Percentiles rank a stretch among this genome's conserved stretches.
These are phyloP conservation scores for Panaeolus papilionaceus DNA, from an alignment of 768 basidiomycete species.

Conservation along the genomic window DNA sequence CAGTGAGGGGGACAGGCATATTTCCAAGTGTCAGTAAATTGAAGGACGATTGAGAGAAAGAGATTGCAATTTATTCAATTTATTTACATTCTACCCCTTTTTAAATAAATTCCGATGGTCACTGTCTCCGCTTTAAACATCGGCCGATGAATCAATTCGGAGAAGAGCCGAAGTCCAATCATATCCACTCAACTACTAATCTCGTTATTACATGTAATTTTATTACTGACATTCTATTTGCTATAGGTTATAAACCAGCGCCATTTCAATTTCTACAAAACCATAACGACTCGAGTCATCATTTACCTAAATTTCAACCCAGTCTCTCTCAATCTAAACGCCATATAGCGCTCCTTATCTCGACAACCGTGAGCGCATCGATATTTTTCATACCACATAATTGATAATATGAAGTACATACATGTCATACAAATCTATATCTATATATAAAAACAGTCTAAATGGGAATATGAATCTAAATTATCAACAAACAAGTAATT, in stretches of 20 bases:
- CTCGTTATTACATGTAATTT: background rate
- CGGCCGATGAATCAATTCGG: conserved; percentile 26
- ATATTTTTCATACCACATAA: no score
- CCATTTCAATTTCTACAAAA: no score
- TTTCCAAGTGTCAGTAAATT: conserved; percentile 16
- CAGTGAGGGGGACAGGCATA: conserved; percentile 49
- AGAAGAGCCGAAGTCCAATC: conserved; percentile 26
- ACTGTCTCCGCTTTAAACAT: conserved; percentile 23
- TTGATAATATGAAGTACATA: no score
- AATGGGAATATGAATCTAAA: conserved; percentile 13
- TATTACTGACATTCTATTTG: background rate
- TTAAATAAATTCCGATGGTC: conserved; percentile 26
- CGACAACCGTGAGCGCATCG: background rate
- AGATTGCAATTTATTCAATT: conserved; percentile 13
- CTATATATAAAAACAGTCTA: background rate
- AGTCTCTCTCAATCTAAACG: no score
- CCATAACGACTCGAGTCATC: no score
- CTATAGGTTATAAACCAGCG: no score
- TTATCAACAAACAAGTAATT: background rate
- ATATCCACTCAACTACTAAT: background rate
- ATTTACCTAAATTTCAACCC: no score
- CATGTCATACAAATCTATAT: background rate
- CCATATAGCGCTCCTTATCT: background rate
- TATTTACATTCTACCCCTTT: background rate
- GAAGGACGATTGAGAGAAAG: background rate